Conservation (phyloP, 129 eudicot genomes). For the Flaveria brownii region DNA sequence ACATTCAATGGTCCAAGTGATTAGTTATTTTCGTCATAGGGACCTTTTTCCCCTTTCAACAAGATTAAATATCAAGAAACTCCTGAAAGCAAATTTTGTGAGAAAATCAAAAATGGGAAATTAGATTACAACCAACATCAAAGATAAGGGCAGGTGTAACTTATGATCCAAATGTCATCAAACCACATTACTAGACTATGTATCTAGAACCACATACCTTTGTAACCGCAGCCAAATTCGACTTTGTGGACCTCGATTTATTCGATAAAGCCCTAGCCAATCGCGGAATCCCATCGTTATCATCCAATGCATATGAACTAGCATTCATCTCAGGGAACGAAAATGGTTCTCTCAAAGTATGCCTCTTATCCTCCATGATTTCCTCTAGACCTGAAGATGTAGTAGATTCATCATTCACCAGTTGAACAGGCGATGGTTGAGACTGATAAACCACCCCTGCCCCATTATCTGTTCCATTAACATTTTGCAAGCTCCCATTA, state of each 20-base stretch:
- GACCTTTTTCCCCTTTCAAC: not conserved
- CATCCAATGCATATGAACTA: constrained; percentile 41
- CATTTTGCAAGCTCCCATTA: constrained; percentile 44
- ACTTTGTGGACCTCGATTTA: constrained; percentile 62
- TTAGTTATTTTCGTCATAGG: not conserved
- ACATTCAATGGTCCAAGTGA: not conserved
- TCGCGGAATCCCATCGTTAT: constrained; percentile 84
- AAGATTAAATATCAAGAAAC: not conserved
- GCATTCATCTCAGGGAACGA: constrained; percentile 67
- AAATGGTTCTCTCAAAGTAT: constrained; percentile 54
- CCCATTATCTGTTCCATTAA: constrained; percentile 52
- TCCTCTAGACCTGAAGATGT: constrained; percentile 23
- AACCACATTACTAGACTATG: not conserved
- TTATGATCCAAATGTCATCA: constrained; percentile 4
- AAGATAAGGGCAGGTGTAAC: not conserved
- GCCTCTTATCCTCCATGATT: constrained; percentile 37
- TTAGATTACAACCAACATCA: not conserved
- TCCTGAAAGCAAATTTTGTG: not conserved
- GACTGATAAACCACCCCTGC: constrained; percentile 51
- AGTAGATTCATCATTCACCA: constrained; percentile 34
- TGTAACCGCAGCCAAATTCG: constrained; percentile 40
- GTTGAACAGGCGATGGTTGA: constrained; percentile 40
- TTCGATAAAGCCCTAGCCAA: constrained; percentile 66
- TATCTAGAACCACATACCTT: constrained; percentile 3
- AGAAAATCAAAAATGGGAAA: not conserved